These are phyloP conservation scores for Magnusiomyces ingens DNA, from an alignment of 1,139 yeast species.

Conservation along the genomic window DNA sequence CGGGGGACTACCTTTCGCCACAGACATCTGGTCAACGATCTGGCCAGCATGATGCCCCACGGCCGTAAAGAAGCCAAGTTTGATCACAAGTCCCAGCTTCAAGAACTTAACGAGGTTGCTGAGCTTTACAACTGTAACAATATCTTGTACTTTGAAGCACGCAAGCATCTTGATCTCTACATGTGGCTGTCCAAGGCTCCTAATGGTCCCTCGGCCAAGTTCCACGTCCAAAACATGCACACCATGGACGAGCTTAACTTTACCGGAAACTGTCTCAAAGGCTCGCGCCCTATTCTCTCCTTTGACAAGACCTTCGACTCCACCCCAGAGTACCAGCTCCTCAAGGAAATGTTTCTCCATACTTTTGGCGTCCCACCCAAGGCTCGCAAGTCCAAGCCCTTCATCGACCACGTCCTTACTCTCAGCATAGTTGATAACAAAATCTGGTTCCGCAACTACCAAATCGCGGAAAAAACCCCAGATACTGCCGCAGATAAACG, in stretches of 20 bases:
- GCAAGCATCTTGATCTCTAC: constrained; percentile 79
- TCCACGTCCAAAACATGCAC: constrained; percentile 89
- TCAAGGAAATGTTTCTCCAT: constrained; percentile 81
- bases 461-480: constrained; percentile 67
- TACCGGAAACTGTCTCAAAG: constrained; percentile 92
- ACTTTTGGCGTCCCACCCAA: constrained; percentile 94
- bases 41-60: constrained; percentile 78
- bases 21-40: constrained; percentile 85
- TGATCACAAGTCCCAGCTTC: constrained; percentile 56
- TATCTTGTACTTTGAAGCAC: constrained; percentile 86
- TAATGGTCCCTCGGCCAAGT: constrained; percentile 94
- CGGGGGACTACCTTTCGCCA: constrained; percentile 87
- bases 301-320: constrained; percentile 74
- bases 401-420: constrained; percentile 90
- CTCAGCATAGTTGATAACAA: constrained; percentile 89
- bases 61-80: constrained; percentile 94
- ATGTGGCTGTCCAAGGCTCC: constrained; percentile 96
- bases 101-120: constrained; percentile 75
- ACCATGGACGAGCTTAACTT: constrained; percentile 94
- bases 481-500: constrained; percentile 39
- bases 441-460: constrained; percentile 94
- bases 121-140: constrained; percentile 97
- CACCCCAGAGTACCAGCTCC: constrained; percentile 57
- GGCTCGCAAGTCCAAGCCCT: constrained; percentile 92
- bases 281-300: constrained; percentile 91